Percentiles rank a stretch among this genome's conserved stretches.
Evolutionary conservation across 2,329 filamentous ascomycete genomes (phyloP).

Genomic region (Pochonia chlamydosporia): DNA sequence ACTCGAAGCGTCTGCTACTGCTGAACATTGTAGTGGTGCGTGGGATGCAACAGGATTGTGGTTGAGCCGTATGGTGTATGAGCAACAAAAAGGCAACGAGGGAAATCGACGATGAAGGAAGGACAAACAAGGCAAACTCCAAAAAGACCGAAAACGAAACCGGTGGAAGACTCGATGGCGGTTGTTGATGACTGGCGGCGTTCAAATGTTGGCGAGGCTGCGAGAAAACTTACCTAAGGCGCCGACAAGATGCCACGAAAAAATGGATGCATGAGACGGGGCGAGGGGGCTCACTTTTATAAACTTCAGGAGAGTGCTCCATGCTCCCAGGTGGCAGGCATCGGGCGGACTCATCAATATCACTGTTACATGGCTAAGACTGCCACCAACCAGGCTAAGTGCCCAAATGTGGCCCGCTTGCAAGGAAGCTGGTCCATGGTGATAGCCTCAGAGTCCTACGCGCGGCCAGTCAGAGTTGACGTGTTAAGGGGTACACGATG

Average conservation of each 20-base stretch:
- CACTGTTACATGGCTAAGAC: background rate
- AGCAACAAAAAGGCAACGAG: background rate
- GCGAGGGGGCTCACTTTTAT: conserved; percentile 2
- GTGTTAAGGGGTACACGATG: background rate
- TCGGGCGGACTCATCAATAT: background rate
- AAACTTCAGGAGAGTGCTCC: background rate
- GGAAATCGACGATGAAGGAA: background rate
- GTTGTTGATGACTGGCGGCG: conserved; percentile 1
- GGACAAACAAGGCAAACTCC: background rate
- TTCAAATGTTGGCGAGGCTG: background rate
- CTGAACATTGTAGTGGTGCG: conserved; percentile 36
- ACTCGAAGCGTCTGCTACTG: conserved; percentile 35
- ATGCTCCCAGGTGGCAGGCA: background rate
- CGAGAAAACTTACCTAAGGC: conserved; percentile 2
- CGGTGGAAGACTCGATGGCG: background rate
- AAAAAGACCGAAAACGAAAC: background rate
- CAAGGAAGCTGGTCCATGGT: background rate
- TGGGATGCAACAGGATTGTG: background rate
- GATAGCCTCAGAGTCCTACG: conserved; percentile 10
- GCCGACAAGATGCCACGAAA: background rate
- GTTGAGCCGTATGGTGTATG: no score
- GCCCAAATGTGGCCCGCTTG: background rate
- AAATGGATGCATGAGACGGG: background rate
- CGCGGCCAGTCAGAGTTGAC: conserved; percentile 7
- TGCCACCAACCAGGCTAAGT: background rate